A percentile compares a stretch with the other conserved stretches of the same genome.
Conservation (phyloP, 345 rosid species). For the Camelina laxa region DNA sequence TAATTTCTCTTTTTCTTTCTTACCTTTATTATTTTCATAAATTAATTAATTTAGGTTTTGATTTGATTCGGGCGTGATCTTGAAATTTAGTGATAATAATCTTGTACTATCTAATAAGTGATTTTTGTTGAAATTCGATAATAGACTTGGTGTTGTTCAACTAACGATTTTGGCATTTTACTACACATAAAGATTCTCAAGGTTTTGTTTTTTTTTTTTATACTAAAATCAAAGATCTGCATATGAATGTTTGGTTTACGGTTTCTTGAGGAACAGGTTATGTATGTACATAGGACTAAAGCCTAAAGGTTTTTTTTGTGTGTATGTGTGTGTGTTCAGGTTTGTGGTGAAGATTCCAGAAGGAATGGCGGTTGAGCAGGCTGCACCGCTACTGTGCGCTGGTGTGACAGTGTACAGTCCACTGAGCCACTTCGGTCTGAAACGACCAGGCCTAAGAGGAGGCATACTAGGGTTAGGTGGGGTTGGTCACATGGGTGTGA, state of each 20-base stretch:
- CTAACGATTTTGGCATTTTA: constrained; percentile 21
- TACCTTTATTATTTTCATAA: neutral
- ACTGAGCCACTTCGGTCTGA: constrained; percentile 75
- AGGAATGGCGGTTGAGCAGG: constrained; percentile 85
- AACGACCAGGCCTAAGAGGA: constrained; percentile 68
- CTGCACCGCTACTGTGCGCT: constrained; percentile 84
- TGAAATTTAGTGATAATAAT: neutral
- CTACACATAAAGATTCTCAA: neutral
- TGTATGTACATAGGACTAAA: no score
- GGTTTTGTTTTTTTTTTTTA: neutral
- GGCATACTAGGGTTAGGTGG: constrained; percentile 94
- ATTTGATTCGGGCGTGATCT: neutral
- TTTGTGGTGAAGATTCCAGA: constrained; percentile 89
- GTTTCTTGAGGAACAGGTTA: constrained; percentile 26
- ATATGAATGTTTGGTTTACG: neutral
- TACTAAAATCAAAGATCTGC: neutral
- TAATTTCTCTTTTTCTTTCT: constrained; percentile 31
- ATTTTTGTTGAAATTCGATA: neutral
- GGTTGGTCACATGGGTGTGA: constrained; percentile 98
- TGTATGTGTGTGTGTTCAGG: no score
- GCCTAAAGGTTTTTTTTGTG: no score
- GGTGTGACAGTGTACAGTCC: constrained; percentile 95
- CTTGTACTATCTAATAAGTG: neutral
- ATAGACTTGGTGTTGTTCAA: constrained; percentile 3
- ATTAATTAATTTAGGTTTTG: neutral